Evolutionary conservation across 1,284 basidiomycete species (phyloP).

Genomic region (Mycena sp.): DNA sequence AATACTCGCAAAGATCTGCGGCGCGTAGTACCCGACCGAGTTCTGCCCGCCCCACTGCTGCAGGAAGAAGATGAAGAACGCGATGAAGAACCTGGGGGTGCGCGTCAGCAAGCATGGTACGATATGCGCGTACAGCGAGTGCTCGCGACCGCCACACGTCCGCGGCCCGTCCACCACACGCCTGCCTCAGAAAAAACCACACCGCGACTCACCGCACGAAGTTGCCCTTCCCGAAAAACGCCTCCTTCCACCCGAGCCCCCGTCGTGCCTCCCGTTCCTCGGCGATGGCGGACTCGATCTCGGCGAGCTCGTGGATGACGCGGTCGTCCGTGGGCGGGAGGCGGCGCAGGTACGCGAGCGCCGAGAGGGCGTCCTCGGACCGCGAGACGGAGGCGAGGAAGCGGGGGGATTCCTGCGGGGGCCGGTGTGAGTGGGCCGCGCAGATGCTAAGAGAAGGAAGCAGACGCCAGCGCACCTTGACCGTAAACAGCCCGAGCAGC

Average conservation of each 20-base stretch:
- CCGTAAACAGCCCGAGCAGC: conserved; percentile 75
- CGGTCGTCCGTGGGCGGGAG: conserved; percentile 49
- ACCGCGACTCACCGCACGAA: conserved; percentile 47
- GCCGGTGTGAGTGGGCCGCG: conserved; percentile 10
- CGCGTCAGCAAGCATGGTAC: background rate
- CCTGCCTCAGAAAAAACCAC: background rate
- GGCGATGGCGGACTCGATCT: conserved; percentile 74
- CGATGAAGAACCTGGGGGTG: conserved; percentile 55
- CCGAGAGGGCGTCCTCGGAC: conserved; percentile 57
- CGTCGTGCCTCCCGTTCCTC: conserved; percentile 70
- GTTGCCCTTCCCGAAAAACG: conserved; percentile 82
- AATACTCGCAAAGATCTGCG: conserved; percentile 76
- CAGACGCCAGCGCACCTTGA: conserved; percentile 52
- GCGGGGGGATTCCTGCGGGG: conserved; percentile 69
- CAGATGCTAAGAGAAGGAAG: background rate
- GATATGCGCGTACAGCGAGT: no score
- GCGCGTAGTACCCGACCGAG: conserved; percentile 82
- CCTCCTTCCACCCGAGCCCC: conserved; percentile 69
- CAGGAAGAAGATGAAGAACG: conserved; percentile 73
- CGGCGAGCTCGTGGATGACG: conserved; percentile 67
- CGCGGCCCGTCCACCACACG: background rate
- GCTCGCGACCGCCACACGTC: no score
- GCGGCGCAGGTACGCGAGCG: conserved; percentile 68
- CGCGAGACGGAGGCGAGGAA: conserved; percentile 70
- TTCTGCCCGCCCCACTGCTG: conserved; percentile 83